These are phyloP conservation scores for Biscutella laevigata DNA, from an alignment of 441 rosid genomes.

Conservation along the genomic window DNA sequence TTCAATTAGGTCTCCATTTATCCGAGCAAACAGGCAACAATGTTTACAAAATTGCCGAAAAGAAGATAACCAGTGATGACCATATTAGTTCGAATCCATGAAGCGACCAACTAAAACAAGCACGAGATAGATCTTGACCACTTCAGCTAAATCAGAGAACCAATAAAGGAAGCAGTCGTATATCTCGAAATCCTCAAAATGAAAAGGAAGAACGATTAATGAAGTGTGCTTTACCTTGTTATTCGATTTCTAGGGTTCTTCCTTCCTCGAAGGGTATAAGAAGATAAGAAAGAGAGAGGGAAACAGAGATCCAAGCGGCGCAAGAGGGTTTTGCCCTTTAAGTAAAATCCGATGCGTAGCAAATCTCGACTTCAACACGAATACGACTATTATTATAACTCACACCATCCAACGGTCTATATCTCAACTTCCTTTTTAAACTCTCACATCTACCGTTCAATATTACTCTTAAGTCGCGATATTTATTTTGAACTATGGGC, in stretches of 20 bases:
- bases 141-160: neutral
- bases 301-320: constrained; percentile 24
- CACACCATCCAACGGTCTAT: constrained; percentile 1
- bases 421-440: neutral
- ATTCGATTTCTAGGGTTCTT: constrained; percentile 23
- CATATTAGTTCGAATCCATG: neutral
- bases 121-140: neutral
- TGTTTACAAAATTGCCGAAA: no score
- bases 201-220: neutral
- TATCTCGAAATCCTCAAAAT: neutral
- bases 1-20: neutral
- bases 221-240: constrained; percentile 10
- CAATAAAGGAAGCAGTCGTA: neutral
- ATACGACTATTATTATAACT: neutral
- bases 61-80: neutral
- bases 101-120: neutral
- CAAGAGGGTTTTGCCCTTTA: constrained; percentile 20
- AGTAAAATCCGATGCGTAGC: constrained; percentile 17
- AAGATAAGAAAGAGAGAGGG: constrained; percentile 17
- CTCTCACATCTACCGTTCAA: constrained; percentile 10
- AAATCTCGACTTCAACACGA: neutral
- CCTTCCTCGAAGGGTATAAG: constrained; percentile 18
- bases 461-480: neutral
- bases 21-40: no score
- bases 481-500: constrained; percentile 4